These are phyloP conservation scores for Gastrodia elata DNA, from an alignment of 106 monocot genomes.

Conservation along the genomic window DNA sequence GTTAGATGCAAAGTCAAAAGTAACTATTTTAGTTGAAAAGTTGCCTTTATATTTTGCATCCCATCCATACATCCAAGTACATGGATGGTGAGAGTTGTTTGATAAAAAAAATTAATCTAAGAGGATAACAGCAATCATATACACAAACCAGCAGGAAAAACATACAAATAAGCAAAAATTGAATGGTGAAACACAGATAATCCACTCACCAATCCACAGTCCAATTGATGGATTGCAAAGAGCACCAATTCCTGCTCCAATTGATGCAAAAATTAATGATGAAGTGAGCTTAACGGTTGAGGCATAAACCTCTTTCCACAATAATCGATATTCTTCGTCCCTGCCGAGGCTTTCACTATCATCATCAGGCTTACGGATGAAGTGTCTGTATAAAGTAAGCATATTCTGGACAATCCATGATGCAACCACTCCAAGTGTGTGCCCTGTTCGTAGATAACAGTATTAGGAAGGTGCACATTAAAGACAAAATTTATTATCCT, in stretches of 20 bases:
- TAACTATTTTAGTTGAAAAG: no score
- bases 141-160: background rate
- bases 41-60: no score
- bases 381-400: constrained; percentile 60
- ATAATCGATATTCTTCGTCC: constrained; percentile 29
- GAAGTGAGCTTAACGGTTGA: constrained; percentile 51
- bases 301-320: constrained; percentile 39
- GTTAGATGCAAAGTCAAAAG: no score
- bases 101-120: no score
- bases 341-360: constrained; percentile 21
- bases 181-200: background rate
- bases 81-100: no score
- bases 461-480: background rate
- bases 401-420: constrained; percentile 80
- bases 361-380: constrained; percentile 37
- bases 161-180: background rate
- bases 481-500: no score
- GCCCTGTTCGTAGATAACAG: constrained; percentile 28
- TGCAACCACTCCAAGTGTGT: constrained; percentile 66
- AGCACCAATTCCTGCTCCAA: constrained; percentile 80
- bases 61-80: no score
- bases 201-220: constrained; percentile 78
- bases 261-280: constrained; percentile 83
- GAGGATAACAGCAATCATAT: no score
- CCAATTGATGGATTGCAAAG: constrained; percentile 73